phyloP scores from a whole-genome alignment of 768 basidiomycete species.

The Roridomyces roridus region DNA sequence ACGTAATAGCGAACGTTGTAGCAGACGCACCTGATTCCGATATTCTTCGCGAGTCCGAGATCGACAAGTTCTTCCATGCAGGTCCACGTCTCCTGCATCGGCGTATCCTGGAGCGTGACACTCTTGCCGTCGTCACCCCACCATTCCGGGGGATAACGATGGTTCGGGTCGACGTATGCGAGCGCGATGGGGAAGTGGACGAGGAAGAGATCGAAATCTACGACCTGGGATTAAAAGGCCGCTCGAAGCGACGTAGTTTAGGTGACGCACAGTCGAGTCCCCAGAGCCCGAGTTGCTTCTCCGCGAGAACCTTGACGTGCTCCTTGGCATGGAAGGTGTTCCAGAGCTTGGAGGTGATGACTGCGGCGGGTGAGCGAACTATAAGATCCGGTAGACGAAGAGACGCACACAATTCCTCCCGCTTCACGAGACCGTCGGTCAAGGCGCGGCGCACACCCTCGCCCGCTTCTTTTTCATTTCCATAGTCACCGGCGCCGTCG shows the following conservation, averaged over 20 bases:
- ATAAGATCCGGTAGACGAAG: not conserved
- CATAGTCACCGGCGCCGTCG: slow-evolving; percentile 72
- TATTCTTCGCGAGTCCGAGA: slow-evolving; percentile 73
- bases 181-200: slow-evolving; percentile 89
- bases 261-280: slow-evolving; percentile 57
- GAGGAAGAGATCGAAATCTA: slow-evolving; percentile 82
- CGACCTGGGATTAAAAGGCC: too few relatives aligned
- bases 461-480: slow-evolving; percentile 85
- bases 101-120: slow-evolving; percentile 53
- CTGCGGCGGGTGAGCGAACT: slow-evolving; percentile 37
- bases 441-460: slow-evolving; percentile 82
- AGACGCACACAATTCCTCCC: slow-evolving; percentile 85
- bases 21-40: slow-evolving; percentile 68
- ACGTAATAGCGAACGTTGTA: not conserved
- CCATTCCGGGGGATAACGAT: slow-evolving; percentile 88
- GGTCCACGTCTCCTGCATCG: slow-evolving; percentile 83
- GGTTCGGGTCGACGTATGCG: slow-evolving; percentile 76
- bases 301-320: slow-evolving; percentile 61
- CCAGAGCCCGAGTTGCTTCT: slow-evolving; percentile 79
- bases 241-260: too few relatives aligned
- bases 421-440: slow-evolving; percentile 80
- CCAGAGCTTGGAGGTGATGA: slow-evolving; percentile 92
- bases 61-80: slow-evolving; percentile 84
- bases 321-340: slow-evolving; percentile 88
- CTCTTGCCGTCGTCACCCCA: slow-evolving; percentile 68